phyloP scores from a whole-genome alignment of 2,329 filamentous ascomycete genomes.

The Penicillium rolfsii region DNA sequence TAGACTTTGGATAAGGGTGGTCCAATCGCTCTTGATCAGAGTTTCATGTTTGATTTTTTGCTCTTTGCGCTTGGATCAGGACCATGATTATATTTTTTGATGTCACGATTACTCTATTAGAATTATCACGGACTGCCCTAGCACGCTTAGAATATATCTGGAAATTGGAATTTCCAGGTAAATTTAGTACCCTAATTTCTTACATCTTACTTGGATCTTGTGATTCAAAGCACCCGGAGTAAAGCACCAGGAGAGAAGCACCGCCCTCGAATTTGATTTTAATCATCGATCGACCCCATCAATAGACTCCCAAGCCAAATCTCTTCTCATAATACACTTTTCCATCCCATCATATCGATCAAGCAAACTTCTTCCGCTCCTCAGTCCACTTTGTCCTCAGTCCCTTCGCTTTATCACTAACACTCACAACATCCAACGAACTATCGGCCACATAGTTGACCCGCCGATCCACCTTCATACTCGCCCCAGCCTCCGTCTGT shows the following conservation, averaged over 20 bases:
- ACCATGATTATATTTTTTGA: background rate
- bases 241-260: background rate
- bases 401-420: slow-evolving; percentile 46
- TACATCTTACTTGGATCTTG: background rate
- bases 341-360: background rate
- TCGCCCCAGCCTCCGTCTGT: slow-evolving; percentile 57
- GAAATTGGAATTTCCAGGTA: background rate
- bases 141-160: background rate
- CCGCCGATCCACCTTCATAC: slow-evolving; percentile 55
- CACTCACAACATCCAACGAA: slow-evolving; percentile 54
- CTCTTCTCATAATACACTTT: background rate
- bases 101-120: background rate
- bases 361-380: slow-evolving; percentile 42
- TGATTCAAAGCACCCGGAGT: background rate
- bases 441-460: slow-evolving; percentile 58
- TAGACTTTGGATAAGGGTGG: slow-evolving; percentile 34
- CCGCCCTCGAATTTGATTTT: background rate
- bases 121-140: background rate
- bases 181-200: background rate
- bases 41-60: background rate
- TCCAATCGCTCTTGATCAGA: background rate
- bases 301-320: background rate
- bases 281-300: background rate
- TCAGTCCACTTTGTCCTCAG: slow-evolving; percentile 57
- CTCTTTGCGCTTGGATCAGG: background rate